Base-by-base conservation (phyloP, 2,329 filamentous ascomycete species). In the Hyphodiscus sp. region DNA sequence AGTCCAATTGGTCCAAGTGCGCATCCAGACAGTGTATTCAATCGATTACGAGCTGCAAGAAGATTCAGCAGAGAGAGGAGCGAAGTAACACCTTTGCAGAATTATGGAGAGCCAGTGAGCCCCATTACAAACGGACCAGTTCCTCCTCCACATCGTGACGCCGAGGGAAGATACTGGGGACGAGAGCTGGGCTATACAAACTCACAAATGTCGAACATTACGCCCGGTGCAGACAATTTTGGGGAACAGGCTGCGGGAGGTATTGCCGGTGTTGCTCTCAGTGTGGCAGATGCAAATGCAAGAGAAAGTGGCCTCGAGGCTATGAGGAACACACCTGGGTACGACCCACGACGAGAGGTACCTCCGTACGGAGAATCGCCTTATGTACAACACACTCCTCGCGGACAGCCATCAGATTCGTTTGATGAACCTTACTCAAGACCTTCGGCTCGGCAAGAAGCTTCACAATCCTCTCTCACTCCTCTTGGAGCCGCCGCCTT, bases 221-320 rank as follows among this genome's bases (percentile, higher is more conserved):
- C 83, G 1, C 81, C 82, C 1, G 84, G 81, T 33, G 77, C 81
- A 56, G 84, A 89, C 70, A 88, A 89, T 67, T 81, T 85, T 59
- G 77, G 84, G 56, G 74, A 81, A 48, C 69, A 74, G 41, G 81
- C 85, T 16, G 75, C 77, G 20, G 85, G 83, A 61, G 85, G 83
- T 52, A 82, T 89, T 69, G 76, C 83, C 29, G 84, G 83, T 51
- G 81, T 88, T 55, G 85, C 86, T 41, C 76, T 83, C 63, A 80
- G 74, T 52, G 80, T 87, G 47, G 84, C 85, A 48, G 83, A 85
- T 62, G 76, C 76, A 49, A 81, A 84, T 69, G 76, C 81, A 57
- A 74, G 83, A 57, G 79, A 86, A 61, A 85, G 83, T 68, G 85
- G 83, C 20, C 61, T 85, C 55, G 80, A 86, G 52, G 82, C 83